These are phyloP conservation scores for Paspalum notatum DNA, from an alignment of 176 grass and related monocot species.

Conservation along the genomic window DNA sequence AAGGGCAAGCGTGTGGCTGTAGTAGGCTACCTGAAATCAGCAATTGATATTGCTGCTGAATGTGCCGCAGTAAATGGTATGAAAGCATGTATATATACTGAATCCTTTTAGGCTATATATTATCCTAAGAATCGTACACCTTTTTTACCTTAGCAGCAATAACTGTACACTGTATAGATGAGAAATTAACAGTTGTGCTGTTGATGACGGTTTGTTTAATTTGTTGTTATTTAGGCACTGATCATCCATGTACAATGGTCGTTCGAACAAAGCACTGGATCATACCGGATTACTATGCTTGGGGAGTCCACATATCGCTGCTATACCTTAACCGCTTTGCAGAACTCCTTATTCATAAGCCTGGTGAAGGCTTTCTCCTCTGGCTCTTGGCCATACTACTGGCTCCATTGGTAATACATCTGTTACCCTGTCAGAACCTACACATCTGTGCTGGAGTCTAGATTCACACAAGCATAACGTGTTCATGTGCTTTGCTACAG, in stretches of 20 bases:
- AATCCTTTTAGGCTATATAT: not conserved
- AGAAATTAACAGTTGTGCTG: not conserved
- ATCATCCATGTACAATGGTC: slow-evolving; percentile 47
- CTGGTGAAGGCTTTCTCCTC: slow-evolving; percentile 43
- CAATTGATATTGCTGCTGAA: slow-evolving; percentile 58
- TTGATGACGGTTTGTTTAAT: not conserved
- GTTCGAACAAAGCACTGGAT: slow-evolving; percentile 55
- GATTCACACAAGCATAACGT: not conserved
- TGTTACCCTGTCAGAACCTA: not conserved
- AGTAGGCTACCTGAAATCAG: slow-evolving; percentile 61
- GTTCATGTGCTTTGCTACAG: slow-evolving; percentile 11
- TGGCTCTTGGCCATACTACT: slow-evolving; percentile 32
- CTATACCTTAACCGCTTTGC: slow-evolving; percentile 48
- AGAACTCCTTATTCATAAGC: slow-evolving; percentile 51
- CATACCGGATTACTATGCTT: slow-evolving; percentile 39
- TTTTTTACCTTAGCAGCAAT: not conserved
- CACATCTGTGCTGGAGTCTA: not conserved
- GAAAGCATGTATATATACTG: not conserved
- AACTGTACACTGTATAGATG: no score
- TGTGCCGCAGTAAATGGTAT: slow-evolving; percentile 54
- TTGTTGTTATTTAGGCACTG: not conserved
- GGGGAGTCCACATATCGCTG: slow-evolving; percentile 42
- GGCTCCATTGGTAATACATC: slow-evolving; percentile 47
- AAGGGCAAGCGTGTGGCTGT: slow-evolving; percentile 56
- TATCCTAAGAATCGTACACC: not conserved